phyloP scores from a whole-genome alignment of 2,329 filamentous ascomycete species.

The Pestalotiopsis sp. region DNA sequence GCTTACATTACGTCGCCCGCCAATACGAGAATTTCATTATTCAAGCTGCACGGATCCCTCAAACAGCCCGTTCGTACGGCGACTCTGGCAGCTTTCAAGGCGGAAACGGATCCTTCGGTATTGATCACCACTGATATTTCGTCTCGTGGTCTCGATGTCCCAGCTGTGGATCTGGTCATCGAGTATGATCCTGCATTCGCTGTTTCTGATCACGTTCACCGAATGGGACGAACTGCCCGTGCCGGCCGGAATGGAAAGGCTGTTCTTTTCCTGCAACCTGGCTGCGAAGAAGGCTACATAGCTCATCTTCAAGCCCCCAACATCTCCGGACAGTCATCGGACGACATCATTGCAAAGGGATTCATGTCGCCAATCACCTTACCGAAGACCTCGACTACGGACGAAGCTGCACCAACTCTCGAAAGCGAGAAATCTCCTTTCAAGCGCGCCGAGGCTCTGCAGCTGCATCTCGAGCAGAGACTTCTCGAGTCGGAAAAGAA shows the following conservation, averaged over 20 bases:
- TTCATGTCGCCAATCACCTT: slow-evolving; percentile 64
- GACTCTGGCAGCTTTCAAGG: slow-evolving; percentile 80
- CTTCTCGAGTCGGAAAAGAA: slow-evolving; percentile 44
- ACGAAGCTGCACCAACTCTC: slow-evolving; percentile 60
- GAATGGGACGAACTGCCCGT: slow-evolving; percentile 92
- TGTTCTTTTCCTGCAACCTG: slow-evolving; percentile 86
- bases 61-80: slow-evolving; percentile 85
- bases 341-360: slow-evolving; percentile 65
- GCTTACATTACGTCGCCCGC: slow-evolving; percentile 74
- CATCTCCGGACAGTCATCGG: slow-evolving; percentile 54
- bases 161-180: slow-evolving; percentile 90
- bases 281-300: slow-evolving; percentile 90
- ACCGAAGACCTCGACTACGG: slow-evolving; percentile 55
- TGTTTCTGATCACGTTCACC: slow-evolving; percentile 90
- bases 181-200: slow-evolving; percentile 97
- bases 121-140: slow-evolving; percentile 95
- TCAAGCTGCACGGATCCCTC: slow-evolving; percentile 90
- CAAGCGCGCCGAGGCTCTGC: slow-evolving; percentile 56
- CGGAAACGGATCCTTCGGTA: slow-evolving; percentile 74
- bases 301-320: slow-evolving; percentile 61
- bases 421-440: slow-evolving; percentile 47
- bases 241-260: slow-evolving; percentile 87
- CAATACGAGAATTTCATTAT: slow-evolving; percentile 74
- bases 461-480: slow-evolving; percentile 63
- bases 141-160: slow-evolving; percentile 91